phyloP scores from a whole-genome alignment of 2,329 filamentous ascomycete genomes.

The Falciphora oryzae region DNA sequence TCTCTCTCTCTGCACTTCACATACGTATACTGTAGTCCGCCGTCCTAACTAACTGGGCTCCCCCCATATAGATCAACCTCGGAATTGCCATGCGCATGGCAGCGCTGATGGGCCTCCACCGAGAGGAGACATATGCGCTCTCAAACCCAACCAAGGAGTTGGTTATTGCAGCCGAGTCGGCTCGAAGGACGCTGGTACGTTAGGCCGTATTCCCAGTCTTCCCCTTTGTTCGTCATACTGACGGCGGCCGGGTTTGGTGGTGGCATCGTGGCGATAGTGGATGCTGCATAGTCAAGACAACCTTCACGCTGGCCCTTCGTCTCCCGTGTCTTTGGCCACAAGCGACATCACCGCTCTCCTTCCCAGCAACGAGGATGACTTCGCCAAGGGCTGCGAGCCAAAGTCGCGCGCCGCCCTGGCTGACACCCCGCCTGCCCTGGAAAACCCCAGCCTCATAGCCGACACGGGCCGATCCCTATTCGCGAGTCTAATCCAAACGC shows the following conservation, averaged over 20 bases:
- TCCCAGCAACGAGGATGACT: slow-evolving; percentile 47
- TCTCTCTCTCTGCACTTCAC: too few species aligned
- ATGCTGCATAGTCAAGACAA: slow-evolving; percentile 56
- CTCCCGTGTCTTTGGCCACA: slow-evolving; percentile 44
- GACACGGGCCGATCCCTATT: slow-evolving; percentile 45
- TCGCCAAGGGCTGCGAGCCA: slow-evolving; percentile 41
- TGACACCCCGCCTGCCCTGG: slow-evolving; percentile 43
- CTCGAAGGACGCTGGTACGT: slow-evolving; percentile 48
- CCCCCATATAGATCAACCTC: slow-evolving; percentile 42
- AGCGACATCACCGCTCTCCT: slow-evolving; percentile 50
- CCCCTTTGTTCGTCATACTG: slow-evolving; percentile 2
- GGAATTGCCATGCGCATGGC: slow-evolving; percentile 52
- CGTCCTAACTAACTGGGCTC: slow-evolving; percentile 4
- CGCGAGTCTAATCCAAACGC: slow-evolving; percentile 48
- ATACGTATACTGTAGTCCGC: not conserved
- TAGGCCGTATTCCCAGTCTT: not conserved
- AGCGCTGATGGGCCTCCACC: slow-evolving; percentile 46
- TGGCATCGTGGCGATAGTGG: slow-evolving; percentile 34
- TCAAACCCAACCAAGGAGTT: slow-evolving; percentile 36
- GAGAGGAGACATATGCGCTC: slow-evolving; percentile 47
- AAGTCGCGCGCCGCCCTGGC: slow-evolving; percentile 46
- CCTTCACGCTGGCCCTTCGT: slow-evolving; percentile 46
- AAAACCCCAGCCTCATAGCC: slow-evolving; percentile 36
- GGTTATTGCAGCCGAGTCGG: slow-evolving; percentile 48
- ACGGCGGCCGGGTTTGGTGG: too few species aligned